These are phyloP conservation scores for Monosporozyma yasuniensis DNA, from an alignment of 805 yeast genomes.

Conservation along the genomic window DNA sequence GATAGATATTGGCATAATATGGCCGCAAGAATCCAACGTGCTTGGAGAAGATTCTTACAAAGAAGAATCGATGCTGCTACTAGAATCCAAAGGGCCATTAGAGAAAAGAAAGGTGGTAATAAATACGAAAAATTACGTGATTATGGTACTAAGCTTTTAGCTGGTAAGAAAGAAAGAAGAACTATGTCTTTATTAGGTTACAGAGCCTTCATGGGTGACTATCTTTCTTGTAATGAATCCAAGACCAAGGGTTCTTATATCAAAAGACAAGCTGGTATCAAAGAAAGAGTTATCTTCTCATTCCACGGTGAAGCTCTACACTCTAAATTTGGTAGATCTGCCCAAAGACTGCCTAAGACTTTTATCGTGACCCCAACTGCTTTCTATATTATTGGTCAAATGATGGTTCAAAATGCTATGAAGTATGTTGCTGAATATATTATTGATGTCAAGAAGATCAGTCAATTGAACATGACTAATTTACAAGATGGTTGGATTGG, in stretches of 20 bases:
- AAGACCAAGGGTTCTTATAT: conserved; percentile 73
- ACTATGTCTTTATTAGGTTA: conserved; percentile 79
- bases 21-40: conserved; percentile 96
- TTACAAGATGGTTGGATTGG: conserved; percentile 93
- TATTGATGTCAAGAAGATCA: conserved; percentile 51
- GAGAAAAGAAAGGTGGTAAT: conserved; percentile 71
- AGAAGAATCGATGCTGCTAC: conserved; percentile 82
- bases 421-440: conserved; percentile 53
- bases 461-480: conserved; percentile 57
- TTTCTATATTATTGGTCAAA: conserved; percentile 67
- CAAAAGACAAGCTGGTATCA: conserved; percentile 57
- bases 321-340: conserved; percentile 88
- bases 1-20: conserved; percentile 96
- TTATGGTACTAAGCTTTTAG: conserved; percentile 62
- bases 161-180: conserved; percentile 79
- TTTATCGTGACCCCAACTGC: conserved; percentile 56
- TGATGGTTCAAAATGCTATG: conserved; percentile 52
- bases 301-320: conserved; percentile 70
- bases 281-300: conserved; percentile 67
- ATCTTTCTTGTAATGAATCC: conserved; percentile 70
- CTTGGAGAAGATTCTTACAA: conserved; percentile 80
- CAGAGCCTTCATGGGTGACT: conserved; percentile 91
- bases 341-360: conserved; percentile 64
- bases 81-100: conserved; percentile 72
- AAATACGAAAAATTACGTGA: conserved; percentile 79